phyloP scores from a whole-genome alignment of 1,284 basidiomycete genomes.

The Athelia psychrophila region DNA sequence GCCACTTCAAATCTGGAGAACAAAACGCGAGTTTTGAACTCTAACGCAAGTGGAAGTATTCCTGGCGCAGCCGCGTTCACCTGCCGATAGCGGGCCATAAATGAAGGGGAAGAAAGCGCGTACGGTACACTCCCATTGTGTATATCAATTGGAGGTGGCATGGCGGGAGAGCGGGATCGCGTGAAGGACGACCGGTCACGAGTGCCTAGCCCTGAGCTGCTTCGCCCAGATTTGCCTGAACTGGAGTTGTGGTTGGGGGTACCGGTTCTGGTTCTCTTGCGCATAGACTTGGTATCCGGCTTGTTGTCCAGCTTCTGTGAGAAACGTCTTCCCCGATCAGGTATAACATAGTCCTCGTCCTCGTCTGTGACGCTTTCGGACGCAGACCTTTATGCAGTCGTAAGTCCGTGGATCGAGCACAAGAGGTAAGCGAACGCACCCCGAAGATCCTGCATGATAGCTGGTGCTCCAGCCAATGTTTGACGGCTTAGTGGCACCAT shows the following conservation, averaged over 20 bases:
- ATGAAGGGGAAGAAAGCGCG: conserved; percentile 28
- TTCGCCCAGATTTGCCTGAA: conserved; percentile 20
- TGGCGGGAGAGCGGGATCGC: conserved; percentile 55
- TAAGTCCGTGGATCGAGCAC: conserved; percentile 8
- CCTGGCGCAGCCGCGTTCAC: conserved; percentile 12
- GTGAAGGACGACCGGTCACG: conserved; percentile 41
- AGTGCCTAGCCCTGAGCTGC: conserved; percentile 17
- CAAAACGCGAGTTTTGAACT: conserved; percentile 39
- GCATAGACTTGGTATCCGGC: neutral
- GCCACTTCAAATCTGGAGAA: conserved; percentile 34
- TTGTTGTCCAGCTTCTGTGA: conserved; percentile 16
- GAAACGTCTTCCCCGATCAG: conserved; percentile 22
- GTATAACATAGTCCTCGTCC: conserved; percentile 21
- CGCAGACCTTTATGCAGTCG: conserved; percentile 18
- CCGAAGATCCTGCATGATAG: conserved; percentile 77
- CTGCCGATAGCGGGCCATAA: conserved; percentile 24
- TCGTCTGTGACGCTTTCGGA: conserved; percentile 28
- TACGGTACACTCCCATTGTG: conserved; percentile 24
- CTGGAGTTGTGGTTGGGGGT: conserved; percentile 18
- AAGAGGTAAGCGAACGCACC: conserved; percentile 35
- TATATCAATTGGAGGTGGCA: conserved; percentile 25
- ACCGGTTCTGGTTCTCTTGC: conserved; percentile 6
- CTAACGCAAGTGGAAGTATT: conserved; percentile 43
- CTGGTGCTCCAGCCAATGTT: conserved; percentile 75
- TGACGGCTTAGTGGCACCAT: conserved; percentile 17